Base-by-base conservation (phyloP, 257 asterid genomes). In the Ocimum tenuiflorum region DNA sequence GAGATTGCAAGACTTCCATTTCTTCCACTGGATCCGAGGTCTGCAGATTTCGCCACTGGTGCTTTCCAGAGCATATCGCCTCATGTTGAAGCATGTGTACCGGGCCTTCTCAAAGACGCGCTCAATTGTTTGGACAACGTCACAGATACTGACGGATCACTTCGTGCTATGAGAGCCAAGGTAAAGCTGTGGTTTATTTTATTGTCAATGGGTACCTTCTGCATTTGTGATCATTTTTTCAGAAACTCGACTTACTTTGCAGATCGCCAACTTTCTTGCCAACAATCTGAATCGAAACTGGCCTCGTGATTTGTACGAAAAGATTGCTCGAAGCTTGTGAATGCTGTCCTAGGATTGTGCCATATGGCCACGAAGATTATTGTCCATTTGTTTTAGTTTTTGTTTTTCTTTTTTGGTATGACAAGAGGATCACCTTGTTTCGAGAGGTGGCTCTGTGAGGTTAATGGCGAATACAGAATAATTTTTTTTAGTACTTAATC, bases 1-100 rank as follows among this genome's bases (percentile, higher is more conserved):
- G 99, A 94, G 81, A 81, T 94, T 39, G 91, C 99, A 22, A 87
- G 78, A 71, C 89, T 94, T 64, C 88, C 97, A n/a, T 94, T 94
- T 78, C 96, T 94, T 54, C 97, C 99, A 29, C 82, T 90, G 70
- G 95, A 88, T 73, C 91, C 96, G 5, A 82, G 97, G 63, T 67
- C 89, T 50, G 66, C 96, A 7, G 91, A 87, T 75, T 54, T 67
- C 8, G 73, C 87, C 23, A 41, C 75, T 1, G 89, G 84, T 56
- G 83, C 69, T 42, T 85, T 84, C 76, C 73, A 87, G 12, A 89
- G 73, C 63, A 50, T 92, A 51, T 92, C 97, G 1, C 86, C 80
- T 49, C 86, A 88, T 11, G 97, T 94, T 49, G 96, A 90, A 81
- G 88, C 88, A 70, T 92, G 96, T 67, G 96, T 90, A 41, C 97